A percentile compares a stretch with the other conserved stretches of the same genome.
Conservation (phyloP, 208 protist genomes). For the Leptomonas pyrrhocoris region DNA sequence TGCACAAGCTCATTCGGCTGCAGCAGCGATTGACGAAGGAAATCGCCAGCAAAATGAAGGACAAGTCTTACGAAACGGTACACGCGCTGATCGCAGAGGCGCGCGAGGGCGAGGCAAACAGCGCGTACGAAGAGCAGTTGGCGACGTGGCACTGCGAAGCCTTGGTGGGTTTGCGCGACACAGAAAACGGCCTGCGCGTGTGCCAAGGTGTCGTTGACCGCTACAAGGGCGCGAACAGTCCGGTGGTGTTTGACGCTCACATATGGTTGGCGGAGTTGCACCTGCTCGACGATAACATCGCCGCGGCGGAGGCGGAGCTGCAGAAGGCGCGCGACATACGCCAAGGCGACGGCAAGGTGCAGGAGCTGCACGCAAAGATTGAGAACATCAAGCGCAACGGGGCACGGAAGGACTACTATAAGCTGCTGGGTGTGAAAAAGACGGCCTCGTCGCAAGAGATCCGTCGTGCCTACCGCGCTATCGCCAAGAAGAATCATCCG, state of each 20-base stretch:
- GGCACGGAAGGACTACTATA: slow-evolving; percentile 92
- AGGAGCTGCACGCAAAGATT: slow-evolving; percentile 48
- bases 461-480: slow-evolving; percentile 88
- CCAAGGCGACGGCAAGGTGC: slow-evolving; percentile 35
- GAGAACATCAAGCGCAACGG: slow-evolving; percentile 59
- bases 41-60: slow-evolving; percentile 40
- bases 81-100: slow-evolving; percentile 52
- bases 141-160: slow-evolving; percentile 80
- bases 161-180: slow-evolving; percentile 62
- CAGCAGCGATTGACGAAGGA: slow-evolving; percentile 54
- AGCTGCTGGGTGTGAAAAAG: slow-evolving; percentile 90
- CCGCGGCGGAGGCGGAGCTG: slow-evolving; percentile 54
- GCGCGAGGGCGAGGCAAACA: slow-evolving; percentile 46
- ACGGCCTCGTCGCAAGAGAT: slow-evolving; percentile 81
- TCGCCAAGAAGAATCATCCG: slow-evolving; percentile 89
- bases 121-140: slow-evolving; percentile 73
- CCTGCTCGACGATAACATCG: slow-evolving; percentile 78
- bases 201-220: slow-evolving; percentile 53
- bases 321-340: slow-evolving; percentile 48
- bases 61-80: slow-evolving; percentile 58
- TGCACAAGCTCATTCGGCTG: slow-evolving; percentile 70
- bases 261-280: slow-evolving; percentile 80
- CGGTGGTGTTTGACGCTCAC: slow-evolving; percentile 46
- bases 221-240: slow-evolving; percentile 45
- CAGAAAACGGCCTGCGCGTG: slow-evolving; percentile 47